A percentile compares a stretch with the other conserved stretches of the same genome.
Evolutionary conservation across 441 rosid genomes (phyloP).

Genomic region (Brassica hybrid): DNA sequence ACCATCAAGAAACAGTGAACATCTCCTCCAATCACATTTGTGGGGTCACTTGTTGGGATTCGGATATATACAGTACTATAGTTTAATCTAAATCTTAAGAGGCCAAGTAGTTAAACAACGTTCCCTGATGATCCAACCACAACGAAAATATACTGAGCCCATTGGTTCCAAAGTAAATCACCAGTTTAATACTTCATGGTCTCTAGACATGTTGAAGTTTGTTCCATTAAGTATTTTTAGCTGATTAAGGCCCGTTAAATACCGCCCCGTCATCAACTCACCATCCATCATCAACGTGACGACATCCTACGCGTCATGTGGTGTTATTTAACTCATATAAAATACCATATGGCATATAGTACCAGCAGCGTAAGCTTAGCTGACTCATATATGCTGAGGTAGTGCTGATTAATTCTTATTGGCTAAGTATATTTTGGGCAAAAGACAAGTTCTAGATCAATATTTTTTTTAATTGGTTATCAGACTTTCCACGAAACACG

Average conservation of each 20-base stretch:
- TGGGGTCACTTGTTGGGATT: background rate
- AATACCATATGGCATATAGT: background rate
- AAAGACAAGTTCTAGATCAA: background rate
- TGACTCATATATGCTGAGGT: slow-evolving; percentile 9
- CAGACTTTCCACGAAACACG: slow-evolving; percentile 28
- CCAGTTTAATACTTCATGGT: background rate
- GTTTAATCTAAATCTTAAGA: background rate
- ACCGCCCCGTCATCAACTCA: background rate
- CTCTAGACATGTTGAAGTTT: background rate
- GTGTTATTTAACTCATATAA: slow-evolving; percentile 1
- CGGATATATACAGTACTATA: background rate
- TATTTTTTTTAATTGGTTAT: slow-evolving; percentile 9
- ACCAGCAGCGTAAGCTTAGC: slow-evolving; percentile 4
- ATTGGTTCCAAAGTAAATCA: background rate
- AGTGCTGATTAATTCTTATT: slow-evolving; percentile 17
- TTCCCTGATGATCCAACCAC: background rate
- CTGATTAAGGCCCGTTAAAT: background rate
- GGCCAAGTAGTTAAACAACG: background rate
- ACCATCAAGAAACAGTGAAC: background rate
- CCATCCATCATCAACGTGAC: slow-evolving; percentile 26
- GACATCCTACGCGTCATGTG: background rate
- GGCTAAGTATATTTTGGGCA: slow-evolving; percentile 3
- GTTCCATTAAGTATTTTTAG: background rate
- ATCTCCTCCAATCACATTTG: background rate
- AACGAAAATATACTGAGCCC: background rate